Evolutionary conservation across 164 flowering plant genomes (phyloP).

Genomic region (Vitis riparia): DNA sequence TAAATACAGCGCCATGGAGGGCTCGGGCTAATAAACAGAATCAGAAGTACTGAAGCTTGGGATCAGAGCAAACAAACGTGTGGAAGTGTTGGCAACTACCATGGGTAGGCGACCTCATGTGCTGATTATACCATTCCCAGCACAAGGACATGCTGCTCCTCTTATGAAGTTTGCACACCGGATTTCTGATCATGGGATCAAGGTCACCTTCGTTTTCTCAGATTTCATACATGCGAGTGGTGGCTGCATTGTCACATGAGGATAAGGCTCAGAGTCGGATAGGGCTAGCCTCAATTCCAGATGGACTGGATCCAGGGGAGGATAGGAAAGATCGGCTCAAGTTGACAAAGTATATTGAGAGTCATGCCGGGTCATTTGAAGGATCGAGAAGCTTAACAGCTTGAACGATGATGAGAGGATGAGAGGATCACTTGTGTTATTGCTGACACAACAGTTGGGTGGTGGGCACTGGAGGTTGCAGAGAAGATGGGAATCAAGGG

Average conservation of each 20-base stretch:
- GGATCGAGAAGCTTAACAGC: conserved; percentile 7
- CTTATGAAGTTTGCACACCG: too few species aligned
- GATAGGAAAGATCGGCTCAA: conserved; percentile 1
- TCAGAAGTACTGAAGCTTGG: too few species aligned
- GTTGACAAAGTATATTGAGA: background rate
- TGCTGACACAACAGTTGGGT: conserved; percentile 21
- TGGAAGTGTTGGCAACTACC: too few species aligned
- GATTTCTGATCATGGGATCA: background rate
- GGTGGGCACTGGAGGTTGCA: conserved; percentile 21
- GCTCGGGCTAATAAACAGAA: too few species aligned
- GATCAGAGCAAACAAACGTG: too few species aligned
- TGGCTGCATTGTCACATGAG: too few species aligned
- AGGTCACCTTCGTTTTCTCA: background rate
- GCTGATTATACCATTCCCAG: too few species aligned
- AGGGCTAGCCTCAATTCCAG: conserved; percentile 15
- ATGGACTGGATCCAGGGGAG: conserved; percentile 12
- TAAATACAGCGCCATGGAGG: too few species aligned
- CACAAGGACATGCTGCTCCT: too few species aligned
- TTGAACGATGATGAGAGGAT: conserved; percentile 7
- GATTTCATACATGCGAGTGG: background rate
- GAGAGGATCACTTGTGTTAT: conserved; percentile 24
- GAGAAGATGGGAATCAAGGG: conserved; percentile 22
- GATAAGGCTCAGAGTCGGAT: background rate
- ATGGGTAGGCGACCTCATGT: too few species aligned
- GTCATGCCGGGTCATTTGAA: conserved; percentile 20